Conservation (phyloP, 768 basidiomycete genomes). For the Lentinus brumalis region DNA sequence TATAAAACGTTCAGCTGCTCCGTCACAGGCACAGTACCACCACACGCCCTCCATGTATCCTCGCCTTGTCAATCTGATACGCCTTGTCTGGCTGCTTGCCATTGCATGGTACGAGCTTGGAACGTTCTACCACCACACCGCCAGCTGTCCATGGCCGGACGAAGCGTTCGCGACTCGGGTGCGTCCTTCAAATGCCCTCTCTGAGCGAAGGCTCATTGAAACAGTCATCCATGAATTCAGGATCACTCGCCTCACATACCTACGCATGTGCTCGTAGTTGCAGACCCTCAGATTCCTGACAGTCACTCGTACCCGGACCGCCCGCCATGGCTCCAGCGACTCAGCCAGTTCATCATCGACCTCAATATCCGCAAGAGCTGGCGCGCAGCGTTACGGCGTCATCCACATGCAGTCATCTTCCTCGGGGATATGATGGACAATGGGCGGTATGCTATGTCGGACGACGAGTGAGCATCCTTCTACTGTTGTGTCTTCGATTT, state of each 20-base stretch:
- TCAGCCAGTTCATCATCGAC: constrained; percentile 72
- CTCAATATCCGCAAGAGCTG: constrained; percentile 85
- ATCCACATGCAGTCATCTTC: constrained; percentile 76
- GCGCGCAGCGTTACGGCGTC: constrained; percentile 60
- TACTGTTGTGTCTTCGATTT: not conserved
- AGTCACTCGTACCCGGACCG: constrained; percentile 71
- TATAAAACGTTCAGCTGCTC: not conserved
- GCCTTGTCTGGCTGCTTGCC: constrained; percentile 59
- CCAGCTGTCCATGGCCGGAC: constrained; percentile 45
- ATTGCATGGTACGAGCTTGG: constrained; percentile 74
- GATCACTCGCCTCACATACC: constrained; percentile 16
- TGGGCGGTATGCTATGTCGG: constrained; percentile 65
- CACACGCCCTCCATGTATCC: not conserved
- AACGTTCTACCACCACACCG: constrained; percentile 53
- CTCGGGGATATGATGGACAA: constrained; percentile 94
- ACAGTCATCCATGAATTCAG: constrained; percentile 20
- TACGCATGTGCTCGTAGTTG: constrained; percentile 73
- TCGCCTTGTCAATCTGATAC: constrained; percentile 47
- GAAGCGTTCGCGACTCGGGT: constrained; percentile 1
- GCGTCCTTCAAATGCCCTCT: constrained; percentile 10
- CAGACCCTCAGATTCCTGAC: constrained; percentile 89
- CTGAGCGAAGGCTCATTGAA: constrained; percentile 9
- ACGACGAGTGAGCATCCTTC: constrained; percentile 60
- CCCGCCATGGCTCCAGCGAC: constrained; percentile 50
- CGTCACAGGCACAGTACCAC: not conserved